Evolutionary conservation across 768 basidiomycete genomes (phyloP).

Genomic region (Tylopilus sp.): DNA sequence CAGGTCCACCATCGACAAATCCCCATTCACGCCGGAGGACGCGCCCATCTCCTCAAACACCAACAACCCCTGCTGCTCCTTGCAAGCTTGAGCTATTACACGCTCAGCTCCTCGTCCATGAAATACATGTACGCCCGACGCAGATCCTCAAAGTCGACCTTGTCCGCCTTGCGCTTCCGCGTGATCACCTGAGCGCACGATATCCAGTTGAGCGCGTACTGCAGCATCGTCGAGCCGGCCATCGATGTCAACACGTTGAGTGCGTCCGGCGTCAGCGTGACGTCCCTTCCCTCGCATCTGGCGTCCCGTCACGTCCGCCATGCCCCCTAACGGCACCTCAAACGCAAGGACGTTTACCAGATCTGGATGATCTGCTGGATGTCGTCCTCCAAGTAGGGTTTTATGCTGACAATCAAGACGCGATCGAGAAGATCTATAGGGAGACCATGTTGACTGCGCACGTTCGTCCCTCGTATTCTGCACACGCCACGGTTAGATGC

Average conservation of each 20-base stretch:
- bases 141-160: constrained; percentile 84
- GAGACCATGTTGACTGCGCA: constrained; percentile 91
- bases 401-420: constrained; percentile 93
- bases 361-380: constrained; percentile 92
- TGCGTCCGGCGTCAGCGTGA: constrained; percentile 71
- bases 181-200: constrained; percentile 88
- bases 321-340: not conserved
- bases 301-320: constrained; percentile 1
- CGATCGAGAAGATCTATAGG: constrained; percentile 94
- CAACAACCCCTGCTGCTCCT: constrained; percentile 72
- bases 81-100: constrained; percentile 88
- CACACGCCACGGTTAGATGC: constrained; percentile 96
- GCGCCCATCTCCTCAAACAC: constrained; percentile 65
- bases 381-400: constrained; percentile 78
- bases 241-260: constrained; percentile 78
- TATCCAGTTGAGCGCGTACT: constrained; percentile 93
- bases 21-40: constrained; percentile 5
- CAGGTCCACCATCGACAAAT: no score
- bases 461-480: constrained; percentile 91
- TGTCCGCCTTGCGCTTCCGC: constrained; percentile 72
- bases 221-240: constrained; percentile 84
- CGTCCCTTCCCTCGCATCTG: constrained; percentile 94
- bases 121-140: constrained; percentile 84
- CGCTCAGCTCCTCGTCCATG: constrained; percentile 90
- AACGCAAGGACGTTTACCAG: constrained; percentile 42